These are phyloP conservation scores for Nannizziopsis barbatae DNA, from an alignment of 2,329 filamentous ascomycete genomes.

Conservation along the genomic window DNA sequence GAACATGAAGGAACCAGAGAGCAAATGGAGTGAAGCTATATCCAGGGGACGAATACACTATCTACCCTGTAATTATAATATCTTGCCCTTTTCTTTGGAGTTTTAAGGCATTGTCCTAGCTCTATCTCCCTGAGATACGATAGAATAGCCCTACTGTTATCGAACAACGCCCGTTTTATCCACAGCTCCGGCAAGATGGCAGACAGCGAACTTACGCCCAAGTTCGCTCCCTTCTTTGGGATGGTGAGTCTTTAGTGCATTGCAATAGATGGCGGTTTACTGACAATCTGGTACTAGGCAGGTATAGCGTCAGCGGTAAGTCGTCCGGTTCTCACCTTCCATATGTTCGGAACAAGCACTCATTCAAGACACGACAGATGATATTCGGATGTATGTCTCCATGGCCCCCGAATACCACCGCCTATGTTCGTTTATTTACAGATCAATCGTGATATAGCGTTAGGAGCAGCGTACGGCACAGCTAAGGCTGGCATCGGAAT, in stretches of 20 bases:
- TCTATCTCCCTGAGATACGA: not conserved
- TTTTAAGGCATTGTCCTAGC: not conserved
- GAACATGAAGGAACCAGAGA: too few species aligned
- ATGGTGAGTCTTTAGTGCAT: slow-evolving; percentile 43
- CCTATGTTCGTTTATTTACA: slow-evolving; percentile 2
- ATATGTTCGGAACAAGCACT: not conserved
- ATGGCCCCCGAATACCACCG: slow-evolving; percentile 1
- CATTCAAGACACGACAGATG: slow-evolving; percentile 29
- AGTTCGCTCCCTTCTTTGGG: slow-evolving; percentile 57
- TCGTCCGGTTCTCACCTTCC: not conserved
- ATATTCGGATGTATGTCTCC: slow-evolving; percentile 41
- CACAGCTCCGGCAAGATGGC: slow-evolving; percentile 27
- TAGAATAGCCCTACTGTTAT: not conserved
- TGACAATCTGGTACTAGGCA: slow-evolving; percentile 29
- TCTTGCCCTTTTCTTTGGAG: not conserved
- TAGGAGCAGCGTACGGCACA: slow-evolving; percentile 57
- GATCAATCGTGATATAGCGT: slow-evolving; percentile 35
- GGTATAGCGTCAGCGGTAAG: slow-evolving; percentile 41
- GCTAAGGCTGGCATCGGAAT: slow-evolving; percentile 59
- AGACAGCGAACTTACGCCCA: slow-evolving; percentile 45
- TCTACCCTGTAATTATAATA: too few species aligned
- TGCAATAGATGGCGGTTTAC: slow-evolving; percentile 12
- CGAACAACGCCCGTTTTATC: not conserved
- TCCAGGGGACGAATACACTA: too few species aligned
- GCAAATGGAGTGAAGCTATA: too few species aligned